Conservation (phyloP, 306 rosid species). For the Vigna reflexopilosa region DNA sequence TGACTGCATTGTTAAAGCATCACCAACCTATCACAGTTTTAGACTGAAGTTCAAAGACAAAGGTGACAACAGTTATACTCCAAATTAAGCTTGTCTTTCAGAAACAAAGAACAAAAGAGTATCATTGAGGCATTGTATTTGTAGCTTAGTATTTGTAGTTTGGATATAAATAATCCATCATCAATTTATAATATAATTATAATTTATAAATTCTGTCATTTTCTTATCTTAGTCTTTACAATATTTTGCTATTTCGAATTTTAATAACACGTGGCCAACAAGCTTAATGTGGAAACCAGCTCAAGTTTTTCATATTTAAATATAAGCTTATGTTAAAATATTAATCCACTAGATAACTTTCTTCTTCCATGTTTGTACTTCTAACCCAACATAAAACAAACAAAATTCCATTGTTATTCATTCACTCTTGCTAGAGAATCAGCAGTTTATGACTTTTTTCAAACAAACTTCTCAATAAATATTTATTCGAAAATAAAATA, state of each 20-base stretch:
- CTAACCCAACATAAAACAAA: neutral
- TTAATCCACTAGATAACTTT: neutral
- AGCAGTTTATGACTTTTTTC: no score
- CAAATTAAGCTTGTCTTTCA: neutral
- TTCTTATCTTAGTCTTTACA: neutral
- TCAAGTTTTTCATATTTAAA: neutral
- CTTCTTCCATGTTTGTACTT: neutral
- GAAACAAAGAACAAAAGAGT: neutral
- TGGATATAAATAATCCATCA: neutral
- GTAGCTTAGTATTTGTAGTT: slow-evolving; percentile 9
- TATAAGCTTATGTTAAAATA: neutral
- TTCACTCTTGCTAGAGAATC: neutral
- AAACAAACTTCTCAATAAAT: no score
- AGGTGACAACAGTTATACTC: slow-evolving; percentile 1
- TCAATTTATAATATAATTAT: neutral
- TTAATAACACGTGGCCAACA: neutral
- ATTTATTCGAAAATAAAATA: no score
- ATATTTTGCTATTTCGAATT: neutral
- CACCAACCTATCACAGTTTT: neutral
- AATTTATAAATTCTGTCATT: neutral
- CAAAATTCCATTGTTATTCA: neutral
- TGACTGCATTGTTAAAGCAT: neutral
- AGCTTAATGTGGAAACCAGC: neutral
- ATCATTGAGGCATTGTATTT: neutral
- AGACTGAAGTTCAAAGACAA: neutral